phyloP scores from a whole-genome alignment of 192 early-diverging fungal genomes.

The Entomortierella lignicola region DNA sequence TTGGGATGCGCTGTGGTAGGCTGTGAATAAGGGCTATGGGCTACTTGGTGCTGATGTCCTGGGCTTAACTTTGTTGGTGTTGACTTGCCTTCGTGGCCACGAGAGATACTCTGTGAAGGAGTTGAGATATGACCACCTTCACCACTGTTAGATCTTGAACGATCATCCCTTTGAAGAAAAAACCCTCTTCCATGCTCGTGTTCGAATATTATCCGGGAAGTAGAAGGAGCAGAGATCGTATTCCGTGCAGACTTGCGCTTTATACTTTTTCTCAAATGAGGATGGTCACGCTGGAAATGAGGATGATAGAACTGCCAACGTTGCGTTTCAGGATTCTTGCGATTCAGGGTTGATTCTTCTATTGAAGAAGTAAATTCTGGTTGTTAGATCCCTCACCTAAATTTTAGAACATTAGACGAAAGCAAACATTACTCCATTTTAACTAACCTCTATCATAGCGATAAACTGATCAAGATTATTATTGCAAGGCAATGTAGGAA shows the following conservation, averaged over 20 bases:
- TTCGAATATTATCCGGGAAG: conserved; percentile 40
- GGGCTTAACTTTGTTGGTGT: background rate
- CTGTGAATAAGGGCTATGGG: background rate
- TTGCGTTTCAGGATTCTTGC: conserved; percentile 66
- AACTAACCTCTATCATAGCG: conserved; percentile 39
- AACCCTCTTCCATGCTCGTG: conserved; percentile 45
- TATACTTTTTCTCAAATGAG: conserved; percentile 73
- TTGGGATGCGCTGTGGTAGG: background rate
- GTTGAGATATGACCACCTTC: conserved; percentile 12
- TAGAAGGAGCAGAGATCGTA: conserved; percentile 36
- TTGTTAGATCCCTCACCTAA: conserved; percentile 6
- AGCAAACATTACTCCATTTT: background rate
- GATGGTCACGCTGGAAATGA: conserved; percentile 79
- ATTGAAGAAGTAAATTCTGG: background rate
- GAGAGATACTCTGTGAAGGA: background rate
- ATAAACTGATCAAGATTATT: conserved; percentile 25
- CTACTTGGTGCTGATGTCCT: conserved; percentile 3
- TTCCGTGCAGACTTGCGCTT: conserved; percentile 68
- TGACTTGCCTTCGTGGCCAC: background rate
- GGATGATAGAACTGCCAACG: conserved; percentile 93
- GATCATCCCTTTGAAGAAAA: conserved; percentile 34
- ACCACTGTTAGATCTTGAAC: conserved; percentile 39
- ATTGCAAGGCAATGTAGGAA: no score
- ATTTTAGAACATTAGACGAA: background rate
- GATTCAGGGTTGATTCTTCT: conserved; percentile 62